Evolutionary conservation across 352 stramenopile species (phyloP).

Genomic region (Pythium phragmitis): DNA sequence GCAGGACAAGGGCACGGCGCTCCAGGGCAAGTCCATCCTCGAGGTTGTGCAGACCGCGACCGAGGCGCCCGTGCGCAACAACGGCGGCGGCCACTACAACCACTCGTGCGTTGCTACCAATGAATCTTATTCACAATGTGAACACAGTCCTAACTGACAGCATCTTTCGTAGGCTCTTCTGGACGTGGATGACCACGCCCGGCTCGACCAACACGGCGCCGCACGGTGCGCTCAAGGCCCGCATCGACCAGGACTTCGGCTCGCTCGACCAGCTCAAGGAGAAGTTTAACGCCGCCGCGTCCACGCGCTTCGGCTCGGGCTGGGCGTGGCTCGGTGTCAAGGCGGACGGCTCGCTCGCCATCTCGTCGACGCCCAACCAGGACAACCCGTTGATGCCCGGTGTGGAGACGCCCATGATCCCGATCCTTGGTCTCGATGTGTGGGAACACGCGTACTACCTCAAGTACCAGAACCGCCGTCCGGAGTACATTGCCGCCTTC

Average conservation of each 20-base stretch:
- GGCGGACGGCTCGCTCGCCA: slow-evolving; percentile 66
- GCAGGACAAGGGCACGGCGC: slow-evolving; percentile 29
- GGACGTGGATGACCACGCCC: slow-evolving; percentile 61
- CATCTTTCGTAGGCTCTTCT: slow-evolving; percentile 44
- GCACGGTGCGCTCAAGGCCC: slow-evolving; percentile 39
- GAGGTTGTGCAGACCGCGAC: slow-evolving; percentile 35
- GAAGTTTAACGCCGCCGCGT: slow-evolving; percentile 56
- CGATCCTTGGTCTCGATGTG: slow-evolving; percentile 86
- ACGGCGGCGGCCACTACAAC: slow-evolving; percentile 42
- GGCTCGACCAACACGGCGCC: slow-evolving; percentile 39
- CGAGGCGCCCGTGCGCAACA: slow-evolving; percentile 36
- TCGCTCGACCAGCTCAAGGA: slow-evolving; percentile 61
- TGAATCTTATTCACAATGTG: not conserved
- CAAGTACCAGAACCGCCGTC: slow-evolving; percentile 90
- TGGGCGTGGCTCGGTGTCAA: slow-evolving; percentile 56
- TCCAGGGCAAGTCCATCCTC: slow-evolving; percentile 33
- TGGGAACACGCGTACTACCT: slow-evolving; percentile 89
- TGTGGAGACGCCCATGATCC: slow-evolving; percentile 45
- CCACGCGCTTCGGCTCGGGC: slow-evolving; percentile 59
- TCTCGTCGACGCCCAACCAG: slow-evolving; percentile 91
- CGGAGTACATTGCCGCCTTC: slow-evolving; percentile 90
- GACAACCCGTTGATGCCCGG: slow-evolving; percentile 47
- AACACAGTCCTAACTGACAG: not conserved
- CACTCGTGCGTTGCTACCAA: slow-evolving; percentile 17
- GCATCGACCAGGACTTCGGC: slow-evolving; percentile 67